These are phyloP conservation scores for Taphrina communis DNA, from an alignment of 1,139 yeast genomes.

Conservation along the genomic window DNA sequence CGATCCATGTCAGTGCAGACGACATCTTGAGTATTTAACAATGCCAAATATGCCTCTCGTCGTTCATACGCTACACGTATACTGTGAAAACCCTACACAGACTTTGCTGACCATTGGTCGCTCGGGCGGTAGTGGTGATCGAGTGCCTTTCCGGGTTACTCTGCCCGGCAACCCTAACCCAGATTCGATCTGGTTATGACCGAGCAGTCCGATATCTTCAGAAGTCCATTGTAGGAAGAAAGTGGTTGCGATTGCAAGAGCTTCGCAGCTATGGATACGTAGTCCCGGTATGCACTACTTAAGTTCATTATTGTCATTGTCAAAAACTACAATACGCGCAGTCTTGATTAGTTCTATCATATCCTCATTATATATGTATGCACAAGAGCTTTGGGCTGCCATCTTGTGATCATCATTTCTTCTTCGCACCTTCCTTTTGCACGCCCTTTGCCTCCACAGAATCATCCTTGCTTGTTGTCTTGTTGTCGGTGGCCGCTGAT, in stretches of 20 bases:
- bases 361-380: too few species aligned
- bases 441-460: constrained; percentile 33
- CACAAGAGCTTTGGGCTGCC: neutral
- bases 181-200: neutral
- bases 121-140: neutral
- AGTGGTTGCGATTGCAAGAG: too few species aligned
- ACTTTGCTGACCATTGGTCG: constrained; percentile 1
- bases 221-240: neutral
- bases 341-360: neutral
- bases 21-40: constrained; percentile 11
- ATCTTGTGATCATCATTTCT: constrained; percentile 8
- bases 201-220: constrained; percentile 8
- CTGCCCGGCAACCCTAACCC: constrained; percentile 16
- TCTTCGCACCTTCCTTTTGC: constrained; percentile 26
- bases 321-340: neutral
- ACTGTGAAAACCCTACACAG: neutral
- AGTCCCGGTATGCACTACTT: too few species aligned
- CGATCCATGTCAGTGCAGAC: constrained; percentile 37
- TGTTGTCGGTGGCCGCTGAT: constrained; percentile 30
- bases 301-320: too few species aligned
- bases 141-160: constrained; percentile 3
- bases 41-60: neutral
- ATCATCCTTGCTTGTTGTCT: constrained; percentile 34
- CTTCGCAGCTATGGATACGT: too few species aligned
- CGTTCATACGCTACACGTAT: neutral